Evolutionary conservation across 2,329 filamentous ascomycete genomes (phyloP), one percentile per base, ranked within the genome.

Genomic region (Aureobasidium zeae): DNA sequence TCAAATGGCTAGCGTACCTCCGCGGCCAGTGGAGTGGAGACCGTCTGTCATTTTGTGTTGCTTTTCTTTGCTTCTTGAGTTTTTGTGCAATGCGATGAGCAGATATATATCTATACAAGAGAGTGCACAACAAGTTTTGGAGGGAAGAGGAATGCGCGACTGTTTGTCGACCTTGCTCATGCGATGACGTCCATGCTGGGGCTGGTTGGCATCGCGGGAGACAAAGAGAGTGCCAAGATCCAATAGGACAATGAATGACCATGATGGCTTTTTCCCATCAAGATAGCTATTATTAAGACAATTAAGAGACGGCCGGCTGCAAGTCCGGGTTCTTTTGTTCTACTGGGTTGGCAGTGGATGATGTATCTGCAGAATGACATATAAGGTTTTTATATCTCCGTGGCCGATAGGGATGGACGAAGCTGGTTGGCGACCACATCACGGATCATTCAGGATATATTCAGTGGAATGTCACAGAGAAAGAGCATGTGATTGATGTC

Each of bases 21-120:
- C 74, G 50, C 74, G 72, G 47, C 74, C 74, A 51, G 75, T 75
- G 16, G 73, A 77, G 49, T 61, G 58, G 33, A 62, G 52, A 20
- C 46, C 48, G 33, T 50, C 46, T 33, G 51, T 33, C 51, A 51
- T 52, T 21, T 19, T 50, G 33, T 24, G 11, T 20, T 45, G 11
- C 7, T 8, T 24, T 20, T 17, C 8, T 22, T 6, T 16, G 2
- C 19, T 11, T 19, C 22, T 3, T 5, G 12, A 5, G 5, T 6
- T 11, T 7, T 5, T 20, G 11, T 26, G 8, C 12, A 4, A 5
- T 11, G 26, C 5, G 6, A n/a, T 1, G 28, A 21, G 12, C 6
- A 6, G 17, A 29, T 25, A 25, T 25, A 6, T 6, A 25, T n/a
- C n/a, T n/a, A n/a, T n/a, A n/a, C n/a, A n/a, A n/a, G n/a, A n/a